These are phyloP conservation scores for Russula ochroleuca DNA, from an alignment of 768 basidiomycete genomes.

Conservation along the genomic window DNA sequence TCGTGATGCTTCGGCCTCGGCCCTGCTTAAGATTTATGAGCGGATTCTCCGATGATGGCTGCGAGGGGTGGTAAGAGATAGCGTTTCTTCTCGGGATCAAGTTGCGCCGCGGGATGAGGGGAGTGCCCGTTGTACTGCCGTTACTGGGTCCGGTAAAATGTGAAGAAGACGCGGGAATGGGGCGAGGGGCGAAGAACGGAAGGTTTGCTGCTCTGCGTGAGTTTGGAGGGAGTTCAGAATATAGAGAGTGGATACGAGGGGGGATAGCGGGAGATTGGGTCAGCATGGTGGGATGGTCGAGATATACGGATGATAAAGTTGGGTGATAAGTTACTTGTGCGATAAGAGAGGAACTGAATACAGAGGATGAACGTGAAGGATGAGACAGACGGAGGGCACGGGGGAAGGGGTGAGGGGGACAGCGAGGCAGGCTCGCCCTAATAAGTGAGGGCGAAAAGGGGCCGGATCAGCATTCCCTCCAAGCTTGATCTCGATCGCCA, in stretches of 20 bases:
- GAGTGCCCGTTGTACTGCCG: conserved; percentile 1
- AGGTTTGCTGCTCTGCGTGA: conserved; percentile 28
- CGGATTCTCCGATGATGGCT: conserved; percentile 5
- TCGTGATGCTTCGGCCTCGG: background rate
- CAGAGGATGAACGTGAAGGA: conserved; percentile 3
- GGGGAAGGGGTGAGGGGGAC: background rate
- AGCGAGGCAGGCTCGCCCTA: background rate
- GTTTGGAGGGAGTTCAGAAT: conserved; percentile 28
- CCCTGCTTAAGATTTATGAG: background rate
- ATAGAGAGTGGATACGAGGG: conserved; percentile 26
- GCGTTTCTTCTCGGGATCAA: conserved; percentile 20
- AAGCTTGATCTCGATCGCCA: conserved; percentile 11
- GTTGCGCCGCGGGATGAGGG: conserved; percentile 14
- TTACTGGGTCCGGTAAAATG: background rate
- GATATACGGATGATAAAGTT: conserved; percentile 7
- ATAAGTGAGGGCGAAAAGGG: conserved; percentile 14
- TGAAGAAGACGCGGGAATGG: conserved; percentile 7
- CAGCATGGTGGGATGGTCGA: conserved; percentile 21
- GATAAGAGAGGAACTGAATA: conserved; percentile 8
- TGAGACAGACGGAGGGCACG: background rate
- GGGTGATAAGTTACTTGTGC: conserved; percentile 16
- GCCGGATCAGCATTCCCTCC: conserved; percentile 12
- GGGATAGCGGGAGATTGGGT: conserved; percentile 20
- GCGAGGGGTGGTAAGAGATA: conserved; percentile 21
- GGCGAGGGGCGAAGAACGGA: conserved; percentile 24